Evolutionary conservation across 1,284 basidiomycete species (phyloP), one percentile per base, ranked within the genome.

Genomic region (Pseudozyma sp.): DNA sequence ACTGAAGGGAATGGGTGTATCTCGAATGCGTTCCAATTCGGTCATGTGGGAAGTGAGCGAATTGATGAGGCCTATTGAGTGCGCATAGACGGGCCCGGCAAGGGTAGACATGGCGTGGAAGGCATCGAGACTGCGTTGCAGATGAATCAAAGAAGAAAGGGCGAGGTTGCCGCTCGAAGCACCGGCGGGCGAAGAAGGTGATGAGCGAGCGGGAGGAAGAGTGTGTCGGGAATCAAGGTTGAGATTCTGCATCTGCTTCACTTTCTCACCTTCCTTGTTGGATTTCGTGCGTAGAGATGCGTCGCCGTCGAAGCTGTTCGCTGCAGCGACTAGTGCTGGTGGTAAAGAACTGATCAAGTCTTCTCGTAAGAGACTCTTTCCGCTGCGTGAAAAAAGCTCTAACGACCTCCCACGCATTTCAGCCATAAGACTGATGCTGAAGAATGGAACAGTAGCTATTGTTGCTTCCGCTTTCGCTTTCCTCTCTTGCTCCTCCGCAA

Each of bases 351-450:
- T 60, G 11, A 75, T 42, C 19, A 73, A 25, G 21, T 73, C 70
- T 10, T 34, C 18, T 12, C 61, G 43, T 38, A 73, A 39, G 0
- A 69, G 42, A 25, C 51, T 39, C 31, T 43, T 36, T 5, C 48
- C 31, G n/a, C 34, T 31, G 13, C 31, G 36, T 3, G 48, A 31
- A 25, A 53, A 45, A 4, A 71, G 51, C 18, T 64, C 43, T 39
- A 75, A 42, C 1, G 53, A 13, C 0, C 52, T 52, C 2, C 67
- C 72, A 1, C 72, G 67, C 63, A 76, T 70, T 44, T 76, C 59
- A 51, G 50, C 55, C 72, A 76, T 70, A n/a, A 76, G 47, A 19
- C 56, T 52, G 38, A 76, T 68, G 51, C 64, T 70, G 66, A 76
- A 76, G 55, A 76, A 76, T 1, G 64, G 64, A 0, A 76, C 31